These are phyloP conservation scores for Sextonia rubra DNA, from an alignment of 164 flowering plant species.

Conservation along the genomic window DNA sequence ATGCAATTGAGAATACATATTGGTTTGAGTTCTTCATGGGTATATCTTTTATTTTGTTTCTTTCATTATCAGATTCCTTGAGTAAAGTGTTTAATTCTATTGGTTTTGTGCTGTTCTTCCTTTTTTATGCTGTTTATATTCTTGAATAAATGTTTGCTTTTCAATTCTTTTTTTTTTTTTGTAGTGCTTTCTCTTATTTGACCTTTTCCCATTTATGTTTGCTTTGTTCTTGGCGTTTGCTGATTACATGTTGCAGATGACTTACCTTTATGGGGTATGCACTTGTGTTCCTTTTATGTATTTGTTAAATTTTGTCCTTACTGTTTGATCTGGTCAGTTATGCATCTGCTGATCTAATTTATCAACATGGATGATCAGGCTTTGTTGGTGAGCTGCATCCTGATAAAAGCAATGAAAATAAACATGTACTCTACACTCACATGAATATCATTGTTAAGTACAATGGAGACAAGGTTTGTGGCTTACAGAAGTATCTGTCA, in stretches of 20 bases:
- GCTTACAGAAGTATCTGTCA: constrained; percentile 2
- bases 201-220: constrained; percentile 2
- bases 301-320: background rate
- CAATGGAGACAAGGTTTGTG: constrained; percentile 78
- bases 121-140: background rate
- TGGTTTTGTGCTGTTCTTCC: too few relatives aligned
- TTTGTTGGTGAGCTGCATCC: constrained; percentile 84
- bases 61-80: too few relatives aligned
- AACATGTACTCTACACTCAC: constrained; percentile 77
- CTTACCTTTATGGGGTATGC: constrained; percentile 95
- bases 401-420: constrained; percentile 68
- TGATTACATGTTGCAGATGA: constrained; percentile 57
- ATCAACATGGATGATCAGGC: constrained; percentile 37
- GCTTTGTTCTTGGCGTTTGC: constrained; percentile 10
- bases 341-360: background rate
- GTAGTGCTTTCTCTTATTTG: background rate
- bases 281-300: background rate
- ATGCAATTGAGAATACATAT: constrained; percentile 86
- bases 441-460: constrained; percentile 61
- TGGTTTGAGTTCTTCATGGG: constrained; percentile 99
- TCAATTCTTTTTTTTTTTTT: too few relatives aligned
- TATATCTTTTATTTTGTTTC: constrained; percentile 20
- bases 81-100: constrained; percentile 7
- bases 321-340: background rate
- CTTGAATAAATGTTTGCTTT: background rate